Evolutionary conservation across 306 rosid species (phyloP).

Genomic region (Canavalia ensiformis): DNA sequence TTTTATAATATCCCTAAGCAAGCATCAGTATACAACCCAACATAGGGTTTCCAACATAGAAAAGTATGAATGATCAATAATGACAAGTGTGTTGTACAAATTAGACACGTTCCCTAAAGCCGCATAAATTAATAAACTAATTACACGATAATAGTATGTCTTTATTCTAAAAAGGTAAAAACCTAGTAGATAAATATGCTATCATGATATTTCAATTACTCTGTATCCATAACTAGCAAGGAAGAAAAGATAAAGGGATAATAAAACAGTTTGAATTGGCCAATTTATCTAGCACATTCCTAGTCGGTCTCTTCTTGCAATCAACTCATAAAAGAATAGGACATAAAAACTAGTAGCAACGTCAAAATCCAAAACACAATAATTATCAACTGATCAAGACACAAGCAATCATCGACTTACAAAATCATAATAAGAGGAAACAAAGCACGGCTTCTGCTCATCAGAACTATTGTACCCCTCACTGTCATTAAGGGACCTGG

Average conservation of each 20-base stretch:
- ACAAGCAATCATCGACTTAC: conserved; percentile 64
- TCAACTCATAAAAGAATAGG: conserved; percentile 1
- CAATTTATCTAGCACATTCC: conserved; percentile 11
- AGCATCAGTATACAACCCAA: conserved; percentile 11
- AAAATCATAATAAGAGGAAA: conserved; percentile 76
- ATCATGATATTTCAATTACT: conserved; percentile 8
- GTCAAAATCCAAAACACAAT: neutral
- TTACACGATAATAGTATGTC: neutral
- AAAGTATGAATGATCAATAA: conserved; percentile 21
- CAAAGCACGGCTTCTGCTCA: conserved; percentile 82
- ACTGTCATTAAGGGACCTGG: conserved; percentile 86
- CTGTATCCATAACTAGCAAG: neutral
- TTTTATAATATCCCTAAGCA: conserved; percentile 7
- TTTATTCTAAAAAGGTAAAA: neutral
- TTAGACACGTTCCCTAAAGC: neutral
- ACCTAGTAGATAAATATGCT: conserved; percentile 2
- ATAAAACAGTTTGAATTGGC: neutral
- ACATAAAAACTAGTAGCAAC: neutral
- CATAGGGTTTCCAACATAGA: conserved; percentile 9
- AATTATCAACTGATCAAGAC: conserved; percentile 20
- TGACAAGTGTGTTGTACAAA: neutral
- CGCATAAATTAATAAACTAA: neutral
- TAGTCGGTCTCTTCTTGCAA: neutral
- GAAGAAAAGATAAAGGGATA: neutral
- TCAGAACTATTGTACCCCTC: conserved; percentile 98